Evolutionary conservation across 129 eudicot genomes (phyloP).

Genomic region (Daucus carota): DH1_v3.0 NC_030386.2:14345001-14345500

Average conservation of each 20-base stretch:
- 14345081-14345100: constrained; percentile 95
- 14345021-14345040: constrained; percentile 93
- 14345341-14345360: constrained; percentile 2
- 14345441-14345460: no score
- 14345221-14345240: constrained; percentile 1
- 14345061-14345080: constrained; percentile 94
- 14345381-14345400: not conserved
- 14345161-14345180: not conserved
- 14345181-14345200: not conserved
- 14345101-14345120: constrained; percentile 56
- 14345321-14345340: not conserved
- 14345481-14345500: no score
- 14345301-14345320: not conserved
- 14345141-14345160: not conserved
- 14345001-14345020: constrained; percentile 89
- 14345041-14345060: constrained; percentile 95
- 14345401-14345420: not conserved
- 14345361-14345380: not conserved
- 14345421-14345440: not conserved
- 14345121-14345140: not conserved
- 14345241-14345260: not conserved
- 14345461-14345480: no score
- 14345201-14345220: not conserved
- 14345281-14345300: not conserved
- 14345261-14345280: not conserved